Percentiles rank a stretch among this genome's conserved stretches.
These are phyloP conservation scores for Nemania serpens DNA, from an alignment of 2,329 filamentous ascomycete species.

Conservation along the genomic window DNA sequence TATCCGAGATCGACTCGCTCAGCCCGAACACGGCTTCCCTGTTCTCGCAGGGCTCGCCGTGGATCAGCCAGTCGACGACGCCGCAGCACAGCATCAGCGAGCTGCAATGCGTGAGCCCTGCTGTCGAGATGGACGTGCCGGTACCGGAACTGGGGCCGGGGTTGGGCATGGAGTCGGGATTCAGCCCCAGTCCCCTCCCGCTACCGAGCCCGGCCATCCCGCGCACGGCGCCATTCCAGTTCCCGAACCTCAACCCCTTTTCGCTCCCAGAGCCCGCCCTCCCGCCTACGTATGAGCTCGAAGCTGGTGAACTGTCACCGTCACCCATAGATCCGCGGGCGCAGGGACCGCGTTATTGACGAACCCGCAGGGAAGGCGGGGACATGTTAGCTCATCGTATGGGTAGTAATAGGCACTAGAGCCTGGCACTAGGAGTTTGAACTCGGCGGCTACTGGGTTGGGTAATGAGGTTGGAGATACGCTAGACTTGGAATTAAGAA, in stretches of 20 bases:
- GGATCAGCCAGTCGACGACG: slow-evolving; percentile 9
- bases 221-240: neutral
- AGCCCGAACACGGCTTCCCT: slow-evolving; percentile 2
- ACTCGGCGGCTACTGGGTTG: too few species aligned
- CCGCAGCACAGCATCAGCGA: slow-evolving; percentile 10
- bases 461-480: too few species aligned
- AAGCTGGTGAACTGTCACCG: slow-evolving; percentile 8
- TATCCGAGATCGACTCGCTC: slow-evolving; percentile 4
- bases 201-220: slow-evolving; percentile 22
- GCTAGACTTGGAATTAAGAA: too few species aligned
- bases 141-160: too few species aligned
- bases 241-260: slow-evolving; percentile 3
- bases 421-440: too few species aligned
- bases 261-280: slow-evolving; percentile 1
- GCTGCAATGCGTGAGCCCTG: neutral
- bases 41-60: slow-evolving; percentile 2
- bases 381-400: too few species aligned
- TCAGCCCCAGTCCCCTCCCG: neutral
- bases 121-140: slow-evolving; percentile 1
- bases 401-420: too few species aligned
- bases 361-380: too few species aligned
- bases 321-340: neutral
- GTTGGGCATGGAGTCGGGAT: neutral
- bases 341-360: neutral
- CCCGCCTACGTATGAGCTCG: neutral